Percentiles rank a stretch among this genome's conserved stretches.
These are phyloP conservation scores for Mucor piriformis DNA, from an alignment of 371 early-diverging fungal species.

Conservation along the genomic window DNA sequence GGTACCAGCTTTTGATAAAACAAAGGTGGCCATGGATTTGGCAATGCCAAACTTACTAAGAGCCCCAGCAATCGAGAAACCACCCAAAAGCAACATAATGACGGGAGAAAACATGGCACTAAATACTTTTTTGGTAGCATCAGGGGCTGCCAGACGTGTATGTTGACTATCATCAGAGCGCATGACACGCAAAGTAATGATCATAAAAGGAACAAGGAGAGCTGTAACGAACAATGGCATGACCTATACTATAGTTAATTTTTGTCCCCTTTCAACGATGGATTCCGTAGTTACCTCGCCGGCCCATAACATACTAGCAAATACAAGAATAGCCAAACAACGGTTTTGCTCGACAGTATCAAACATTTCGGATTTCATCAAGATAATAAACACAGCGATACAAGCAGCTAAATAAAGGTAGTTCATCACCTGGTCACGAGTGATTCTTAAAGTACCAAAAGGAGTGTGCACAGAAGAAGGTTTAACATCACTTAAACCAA, in stretches of 20 bases:
- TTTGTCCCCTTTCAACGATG: background rate
- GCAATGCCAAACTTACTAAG: conserved; percentile 91
- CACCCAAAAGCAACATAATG: conserved; percentile 83
- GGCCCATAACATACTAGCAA: conserved; percentile 92
- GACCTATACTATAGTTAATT: conserved; percentile 52
- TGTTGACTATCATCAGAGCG: conserved; percentile 57
- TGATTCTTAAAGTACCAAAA: conserved; percentile 45
- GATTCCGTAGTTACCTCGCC: conserved; percentile 67
- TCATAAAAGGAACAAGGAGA: conserved; percentile 84
- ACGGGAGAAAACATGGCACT: conserved; percentile 83
- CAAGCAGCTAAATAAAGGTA: conserved; percentile 47
- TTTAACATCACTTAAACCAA: conserved; percentile 55
- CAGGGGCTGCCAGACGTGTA: conserved; percentile 56
- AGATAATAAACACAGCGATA: conserved; percentile 56
- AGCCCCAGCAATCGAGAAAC: conserved; percentile 82
- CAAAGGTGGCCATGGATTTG: conserved; percentile 84
- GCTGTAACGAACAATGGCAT: conserved; percentile 95
- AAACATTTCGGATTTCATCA: conserved; percentile 60
- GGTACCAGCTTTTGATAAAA: conserved; percentile 89
- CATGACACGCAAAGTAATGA: conserved; percentile 84
- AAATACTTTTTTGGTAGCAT: conserved; percentile 74
- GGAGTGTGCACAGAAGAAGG: conserved; percentile 49
- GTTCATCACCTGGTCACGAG: conserved; percentile 42
- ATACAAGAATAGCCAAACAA: conserved; percentile 89
- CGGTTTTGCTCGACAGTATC: conserved; percentile 67